Conservation (phyloP, 495 filamentous ascomycete genomes). For the Endocarpon pusillum region DNA sequence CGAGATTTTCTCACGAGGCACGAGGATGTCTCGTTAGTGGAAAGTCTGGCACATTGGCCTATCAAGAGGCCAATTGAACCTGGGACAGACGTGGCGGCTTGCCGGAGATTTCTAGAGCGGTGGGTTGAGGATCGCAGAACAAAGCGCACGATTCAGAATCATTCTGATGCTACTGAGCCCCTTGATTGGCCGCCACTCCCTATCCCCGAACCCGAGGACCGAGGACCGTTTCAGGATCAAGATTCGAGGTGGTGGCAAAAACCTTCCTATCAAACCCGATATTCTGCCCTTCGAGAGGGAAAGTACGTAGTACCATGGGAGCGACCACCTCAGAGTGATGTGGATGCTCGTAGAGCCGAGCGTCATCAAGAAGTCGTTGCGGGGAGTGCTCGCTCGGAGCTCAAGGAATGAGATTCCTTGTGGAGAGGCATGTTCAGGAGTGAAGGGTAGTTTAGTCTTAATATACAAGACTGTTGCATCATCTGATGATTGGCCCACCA, state of each 20-base stretch:
- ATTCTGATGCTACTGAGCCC: constrained; percentile 9
- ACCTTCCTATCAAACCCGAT: constrained; percentile 7
- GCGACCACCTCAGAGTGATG: constrained; percentile 13
- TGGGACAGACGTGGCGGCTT: constrained; percentile 11
- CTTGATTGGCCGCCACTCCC: constrained; percentile 12
- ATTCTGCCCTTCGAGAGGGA: constrained; percentile 9
- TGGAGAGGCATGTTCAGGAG: too few species aligned
- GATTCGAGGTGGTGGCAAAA: constrained; percentile 9
- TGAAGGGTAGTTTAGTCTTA: too few species aligned
- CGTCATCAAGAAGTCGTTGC: too few species aligned
- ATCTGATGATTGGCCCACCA: too few species aligned
- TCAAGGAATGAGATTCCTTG: too few species aligned
- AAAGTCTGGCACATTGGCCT: constrained; percentile 11
- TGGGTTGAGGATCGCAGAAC: constrained; percentile 9
- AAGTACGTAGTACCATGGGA: constrained; percentile 14
- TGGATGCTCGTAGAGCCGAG: too few species aligned
- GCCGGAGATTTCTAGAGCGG: constrained; percentile 11
- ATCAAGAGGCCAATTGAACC: constrained; percentile 11
- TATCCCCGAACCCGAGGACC: constrained; percentile 9
- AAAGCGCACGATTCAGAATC: constrained; percentile 9
- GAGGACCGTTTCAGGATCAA: constrained; percentile 10
- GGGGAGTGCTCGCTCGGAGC: too few species aligned
- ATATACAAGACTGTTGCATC: too few species aligned
- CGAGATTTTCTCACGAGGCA: constrained; percentile 10
- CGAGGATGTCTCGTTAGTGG: constrained; percentile 10